Evolutionary conservation across 2,329 filamentous ascomycete genomes (phyloP).

Genomic region (Aspergillus sp.): DNA sequence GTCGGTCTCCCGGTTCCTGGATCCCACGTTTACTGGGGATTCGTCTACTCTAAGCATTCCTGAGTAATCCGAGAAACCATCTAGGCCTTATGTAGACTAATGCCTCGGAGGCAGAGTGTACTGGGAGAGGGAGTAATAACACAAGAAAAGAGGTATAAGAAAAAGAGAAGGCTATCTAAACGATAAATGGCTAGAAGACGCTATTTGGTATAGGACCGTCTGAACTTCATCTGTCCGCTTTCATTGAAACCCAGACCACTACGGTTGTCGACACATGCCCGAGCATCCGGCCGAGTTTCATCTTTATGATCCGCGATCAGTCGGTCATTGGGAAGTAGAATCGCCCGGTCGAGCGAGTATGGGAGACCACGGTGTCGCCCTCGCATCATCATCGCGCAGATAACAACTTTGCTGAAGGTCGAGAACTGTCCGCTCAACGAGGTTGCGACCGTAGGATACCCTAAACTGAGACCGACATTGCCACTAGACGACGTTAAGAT

Average conservation of each 20-base stretch:
- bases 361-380: conserved; percentile 57
- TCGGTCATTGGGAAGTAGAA: conserved; percentile 32
- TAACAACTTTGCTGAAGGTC: conserved; percentile 53
- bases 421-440: conserved; percentile 47
- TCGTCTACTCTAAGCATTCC: no score
- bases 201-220: conserved; percentile 10
- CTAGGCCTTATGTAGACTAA: no score
- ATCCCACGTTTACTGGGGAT: no score
- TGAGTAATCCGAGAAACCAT: no score
- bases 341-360: conserved; percentile 52
- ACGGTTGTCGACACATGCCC: conserved; percentile 1
- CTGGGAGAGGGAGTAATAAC: no score
- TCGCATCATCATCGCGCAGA: conserved; percentile 57
- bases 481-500: conserved; percentile 21
- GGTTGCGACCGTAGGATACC: conserved; percentile 29
- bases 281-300: not conserved
- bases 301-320: conserved; percentile 15
- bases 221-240: not conserved
- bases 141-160: no score
- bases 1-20: no score
- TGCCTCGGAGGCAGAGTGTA: no score
- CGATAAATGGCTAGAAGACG: not conserved
- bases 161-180: not conserved
- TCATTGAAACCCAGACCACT: not conserved
- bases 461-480: conserved; percentile 36